phyloP scores from a whole-genome alignment of 202 grass and related monocot species.

The Tripidium arundinaceum region DNA sequence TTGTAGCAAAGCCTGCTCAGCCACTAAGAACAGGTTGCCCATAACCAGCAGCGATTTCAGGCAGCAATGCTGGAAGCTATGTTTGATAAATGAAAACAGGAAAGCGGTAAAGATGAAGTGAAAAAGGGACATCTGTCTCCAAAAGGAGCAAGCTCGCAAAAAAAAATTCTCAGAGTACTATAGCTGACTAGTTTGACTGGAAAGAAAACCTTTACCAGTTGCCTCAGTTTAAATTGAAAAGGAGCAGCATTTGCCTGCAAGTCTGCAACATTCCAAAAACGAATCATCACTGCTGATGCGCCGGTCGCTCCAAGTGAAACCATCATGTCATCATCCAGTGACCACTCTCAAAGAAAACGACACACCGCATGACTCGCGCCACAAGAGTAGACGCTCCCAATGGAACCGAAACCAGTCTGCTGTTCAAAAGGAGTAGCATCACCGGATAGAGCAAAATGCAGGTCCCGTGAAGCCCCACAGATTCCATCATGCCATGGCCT shows the following conservation, averaged over 20 bases:
- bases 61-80: slow-evolving; percentile 15
- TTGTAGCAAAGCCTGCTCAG: too few relatives aligned
- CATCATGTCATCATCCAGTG: slow-evolving; percentile 30
- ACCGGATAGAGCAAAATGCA: neutral
- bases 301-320: neutral
- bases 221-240: neutral
- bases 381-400: neutral
- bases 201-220: slow-evolving; percentile 32
- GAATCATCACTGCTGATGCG: neutral
- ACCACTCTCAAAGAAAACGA: slow-evolving; percentile 1
- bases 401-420: slow-evolving; percentile 14
- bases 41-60: slow-evolving; percentile 35
- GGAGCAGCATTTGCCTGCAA: neutral
- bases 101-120: neutral
- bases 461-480: neutral
- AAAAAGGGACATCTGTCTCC: neutral
- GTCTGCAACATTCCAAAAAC: slow-evolving; percentile 9
- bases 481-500: neutral
- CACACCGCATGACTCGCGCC: neutral
- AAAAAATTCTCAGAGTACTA: neutral
- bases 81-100: neutral
- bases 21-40: neutral
- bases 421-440: neutral
- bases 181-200: neutral
- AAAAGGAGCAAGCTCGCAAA: neutral